Evolutionary conservation across 176 grass and related monocot species (phyloP).

Genomic region (Bromus sterilis): DNA sequence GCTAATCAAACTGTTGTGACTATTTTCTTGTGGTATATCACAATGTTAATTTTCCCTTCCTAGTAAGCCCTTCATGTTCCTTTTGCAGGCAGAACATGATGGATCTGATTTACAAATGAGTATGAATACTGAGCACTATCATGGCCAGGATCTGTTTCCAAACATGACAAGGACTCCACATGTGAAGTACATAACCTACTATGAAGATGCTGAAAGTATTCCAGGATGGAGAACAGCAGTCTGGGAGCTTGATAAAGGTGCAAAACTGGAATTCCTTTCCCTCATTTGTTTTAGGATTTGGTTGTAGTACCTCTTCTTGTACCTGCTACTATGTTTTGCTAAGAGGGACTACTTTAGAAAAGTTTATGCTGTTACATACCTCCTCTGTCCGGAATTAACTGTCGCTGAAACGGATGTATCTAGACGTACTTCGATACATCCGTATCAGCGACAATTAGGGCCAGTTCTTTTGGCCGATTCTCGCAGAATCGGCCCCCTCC

Average conservation of each 20-base stretch:
- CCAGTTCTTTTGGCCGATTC: too few species aligned
- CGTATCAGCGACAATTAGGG: too few species aligned
- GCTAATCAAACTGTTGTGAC: background rate
- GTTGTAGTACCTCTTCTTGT: background rate
- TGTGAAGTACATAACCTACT: constrained; percentile 96
- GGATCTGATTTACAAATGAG: constrained; percentile 85
- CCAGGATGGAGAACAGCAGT: constrained; percentile 82
- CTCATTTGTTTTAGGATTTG: constrained; percentile 1
- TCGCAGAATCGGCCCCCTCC: too few species aligned
- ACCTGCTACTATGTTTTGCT: background rate
- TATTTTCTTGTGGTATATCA: background rate
- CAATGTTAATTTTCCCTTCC: background rate
- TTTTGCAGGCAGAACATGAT: constrained; percentile 85
- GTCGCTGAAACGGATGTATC: too few species aligned
- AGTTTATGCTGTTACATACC: background rate
- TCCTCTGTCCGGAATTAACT: too few species aligned
- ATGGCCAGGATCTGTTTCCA: constrained; percentile 53
- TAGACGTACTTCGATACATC: too few species aligned
- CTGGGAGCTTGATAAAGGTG: constrained; percentile 94
- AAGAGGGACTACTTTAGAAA: background rate
- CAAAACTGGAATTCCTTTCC: constrained; percentile 12
- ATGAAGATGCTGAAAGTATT: constrained; percentile 94
- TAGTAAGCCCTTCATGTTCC: background rate
- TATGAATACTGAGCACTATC: constrained; percentile 57
- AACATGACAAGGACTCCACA: constrained; percentile 71